Conservation (phyloP, 371 early-diverging fungal genomes). For the Mucor velutinosus region DNA sequence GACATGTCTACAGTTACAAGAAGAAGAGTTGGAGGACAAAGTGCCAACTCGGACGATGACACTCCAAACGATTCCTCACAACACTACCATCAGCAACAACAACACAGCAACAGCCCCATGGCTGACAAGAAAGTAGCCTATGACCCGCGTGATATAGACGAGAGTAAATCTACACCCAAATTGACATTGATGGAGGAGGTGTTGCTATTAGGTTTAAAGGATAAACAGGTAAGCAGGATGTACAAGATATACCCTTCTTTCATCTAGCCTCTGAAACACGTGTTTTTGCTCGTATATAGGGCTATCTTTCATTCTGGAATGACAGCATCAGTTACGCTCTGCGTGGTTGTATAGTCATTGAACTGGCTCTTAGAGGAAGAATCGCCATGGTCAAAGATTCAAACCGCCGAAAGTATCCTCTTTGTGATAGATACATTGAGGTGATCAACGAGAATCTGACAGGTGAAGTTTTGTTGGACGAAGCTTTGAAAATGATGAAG, state of each 20-base stretch:
- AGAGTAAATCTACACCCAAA: slow-evolving; percentile 67
- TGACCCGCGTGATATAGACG: slow-evolving; percentile 58
- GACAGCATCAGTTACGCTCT: slow-evolving; percentile 96
- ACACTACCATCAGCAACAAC: not conserved
- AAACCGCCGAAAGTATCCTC: slow-evolving; percentile 75
- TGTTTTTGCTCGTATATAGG: slow-evolving; percentile 48
- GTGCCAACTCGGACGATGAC: slow-evolving; percentile 32
- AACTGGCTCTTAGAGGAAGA: slow-evolving; percentile 89
- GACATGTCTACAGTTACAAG: slow-evolving; percentile 46
- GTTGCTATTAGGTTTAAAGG: slow-evolving; percentile 91
- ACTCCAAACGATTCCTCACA: slow-evolving; percentile 9
- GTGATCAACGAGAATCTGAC: slow-evolving; percentile 82
- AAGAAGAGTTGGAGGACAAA: slow-evolving; percentile 42
- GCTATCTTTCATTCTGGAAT: slow-evolving; percentile 97
- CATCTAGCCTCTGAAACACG: not conserved
- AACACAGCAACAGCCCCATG: slow-evolving; percentile 5
- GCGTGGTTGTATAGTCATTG: slow-evolving; percentile 94
- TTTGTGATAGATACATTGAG: slow-evolving; percentile 83
- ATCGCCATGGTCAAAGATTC: slow-evolving; percentile 87
- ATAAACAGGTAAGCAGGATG: slow-evolving; percentile 75
- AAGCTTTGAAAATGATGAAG: slow-evolving; percentile 89
- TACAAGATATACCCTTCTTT: not conserved
- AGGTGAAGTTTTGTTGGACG: slow-evolving; percentile 95
- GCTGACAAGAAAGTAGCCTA: slow-evolving; percentile 48
- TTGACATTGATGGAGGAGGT: slow-evolving; percentile 95